Base-by-base conservation (phyloP, 805 yeast species). In the Cyberlindnera nakhonratchasimensis region DNA sequence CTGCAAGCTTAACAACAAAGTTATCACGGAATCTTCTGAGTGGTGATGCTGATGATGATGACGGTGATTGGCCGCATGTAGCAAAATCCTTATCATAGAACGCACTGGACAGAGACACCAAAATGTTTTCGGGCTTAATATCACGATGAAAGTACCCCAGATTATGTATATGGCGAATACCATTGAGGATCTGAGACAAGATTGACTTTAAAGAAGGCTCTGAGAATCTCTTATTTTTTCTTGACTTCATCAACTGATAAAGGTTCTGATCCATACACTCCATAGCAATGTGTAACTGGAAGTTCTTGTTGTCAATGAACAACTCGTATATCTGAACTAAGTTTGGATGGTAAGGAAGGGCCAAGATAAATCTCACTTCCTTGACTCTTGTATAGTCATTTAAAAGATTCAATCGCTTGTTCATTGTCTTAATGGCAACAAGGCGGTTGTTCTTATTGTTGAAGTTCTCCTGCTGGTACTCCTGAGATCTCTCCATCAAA, bases 51-150 rank as follows among this genome's bases (percentile, higher is more conserved):
- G 62, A 61, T 10, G 25, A 26, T 26, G 29, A 8, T 12, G n/a
- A 8, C n/a, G n/a, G n/a, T n/a, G 22, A 18, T 5, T 10, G 6
- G 4, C 14, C 11, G 22, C 22, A 5, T n/a, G 12, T 17, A 14
- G 17, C 10, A n/a, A 9, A 22, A n/a, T 55, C 52, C 48, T 66
- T 59, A 59, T 64, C 62, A 59, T 75, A 82, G 54, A 74, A 83
- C 37, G 71, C 71, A 29, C 65, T 62, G 6, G 82, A 64, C 18
- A 81, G 78, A 28, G 80, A 70, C 5, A 90, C 77, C 51, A 91
- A 72, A 20, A 91, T 82, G 62, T 91, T 91, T 57, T 91, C 97
- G 0, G 99, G 98, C 63, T 91, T 91, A 37, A 91, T 73, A 67
- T 91, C 99, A 43, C 99, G 75, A 61, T 91, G 98, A 56, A 82